phyloP scores from a whole-genome alignment of 1,139 yeast genomes.

The Pichia sp. region DNA sequence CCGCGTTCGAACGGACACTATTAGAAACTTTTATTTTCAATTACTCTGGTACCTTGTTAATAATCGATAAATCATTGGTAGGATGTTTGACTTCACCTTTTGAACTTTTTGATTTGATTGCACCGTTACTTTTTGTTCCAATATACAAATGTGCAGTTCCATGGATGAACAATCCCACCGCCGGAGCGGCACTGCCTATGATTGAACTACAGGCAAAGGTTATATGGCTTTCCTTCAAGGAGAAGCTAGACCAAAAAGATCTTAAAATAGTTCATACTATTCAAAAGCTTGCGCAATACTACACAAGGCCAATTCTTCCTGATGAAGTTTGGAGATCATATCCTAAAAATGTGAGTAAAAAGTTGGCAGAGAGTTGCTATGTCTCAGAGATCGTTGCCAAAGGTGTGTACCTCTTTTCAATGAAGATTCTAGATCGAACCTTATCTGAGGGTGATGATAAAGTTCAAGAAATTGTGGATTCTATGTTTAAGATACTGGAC shows the following conservation, averaged over 20 bases:
- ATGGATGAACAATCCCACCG: slow-evolving; percentile 35
- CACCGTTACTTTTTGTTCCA: slow-evolving; percentile 22
- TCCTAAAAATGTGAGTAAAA: slow-evolving; percentile 22
- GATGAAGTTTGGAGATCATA: slow-evolving; percentile 19
- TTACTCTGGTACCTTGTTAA: slow-evolving; percentile 28
- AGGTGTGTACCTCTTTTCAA: slow-evolving; percentile 22
- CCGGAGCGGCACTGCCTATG: slow-evolving; percentile 31
- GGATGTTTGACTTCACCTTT: slow-evolving; percentile 30
- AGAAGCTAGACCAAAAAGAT: slow-evolving; percentile 19
- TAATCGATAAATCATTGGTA: slow-evolving; percentile 25
- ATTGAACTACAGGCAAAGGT: slow-evolving; percentile 31
- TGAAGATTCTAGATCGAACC: slow-evolving; percentile 20
- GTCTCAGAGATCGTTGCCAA: slow-evolving; percentile 24
- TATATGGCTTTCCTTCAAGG: slow-evolving; percentile 26
- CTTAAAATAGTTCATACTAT: slow-evolving; percentile 17
- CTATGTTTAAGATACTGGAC: slow-evolving; percentile 17
- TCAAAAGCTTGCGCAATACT: slow-evolving; percentile 21
- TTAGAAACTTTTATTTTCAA: slow-evolving; percentile 30
- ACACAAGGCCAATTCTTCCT: slow-evolving; percentile 26
- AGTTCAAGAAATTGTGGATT: slow-evolving; percentile 17
- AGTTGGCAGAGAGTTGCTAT: slow-evolving; percentile 26
- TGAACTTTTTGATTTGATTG: slow-evolving; percentile 26
- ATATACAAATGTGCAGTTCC: slow-evolving; percentile 29
- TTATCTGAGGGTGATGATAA: slow-evolving; percentile 12
- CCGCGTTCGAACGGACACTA: slow-evolving; percentile 28